Evolutionary conservation across 2,329 filamentous ascomycete species (phyloP).

Genomic region (Aspergillus tanneri): DNA sequence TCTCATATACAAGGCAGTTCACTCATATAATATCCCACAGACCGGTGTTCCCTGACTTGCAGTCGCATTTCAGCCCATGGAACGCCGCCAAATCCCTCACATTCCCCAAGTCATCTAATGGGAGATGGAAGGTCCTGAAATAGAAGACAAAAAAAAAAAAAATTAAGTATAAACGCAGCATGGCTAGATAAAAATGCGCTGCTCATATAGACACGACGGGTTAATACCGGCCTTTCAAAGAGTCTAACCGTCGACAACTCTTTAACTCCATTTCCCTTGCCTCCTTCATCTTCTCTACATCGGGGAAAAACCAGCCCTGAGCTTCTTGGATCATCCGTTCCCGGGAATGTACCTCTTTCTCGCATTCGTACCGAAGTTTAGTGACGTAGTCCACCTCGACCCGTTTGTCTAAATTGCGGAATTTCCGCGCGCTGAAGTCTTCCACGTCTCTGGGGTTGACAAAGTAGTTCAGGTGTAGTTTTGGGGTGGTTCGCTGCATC

Average conservation of each 20-base stretch:
- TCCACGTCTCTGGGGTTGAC: conserved; percentile 76
- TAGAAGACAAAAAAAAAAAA: conserved; percentile 8
- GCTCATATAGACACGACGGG: conserved; percentile 6
- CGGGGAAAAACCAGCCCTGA: conserved; percentile 82
- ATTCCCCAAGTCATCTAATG: conserved; percentile 18
- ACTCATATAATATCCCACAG: not conserved
- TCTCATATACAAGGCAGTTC: not conserved
- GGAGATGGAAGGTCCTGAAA: conserved; percentile 5
- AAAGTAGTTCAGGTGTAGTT: conserved; percentile 77
- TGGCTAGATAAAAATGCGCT: conserved; percentile 3
- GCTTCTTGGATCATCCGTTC: conserved; percentile 72
- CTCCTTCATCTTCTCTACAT: conserved; percentile 73
- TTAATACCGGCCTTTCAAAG: conserved; percentile 46
- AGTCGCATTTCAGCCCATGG: conserved; percentile 13
- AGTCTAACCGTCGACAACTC: conserved; percentile 58
- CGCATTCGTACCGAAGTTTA: conserved; percentile 68
- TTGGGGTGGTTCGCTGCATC: conserved; percentile 66
- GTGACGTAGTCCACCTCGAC: conserved; percentile 74
- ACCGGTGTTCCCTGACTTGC: conserved; percentile 2
- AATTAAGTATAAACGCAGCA: conserved; percentile 13
- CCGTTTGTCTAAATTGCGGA: conserved; percentile 70
- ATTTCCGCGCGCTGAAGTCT: conserved; percentile 66
- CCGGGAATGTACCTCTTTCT: conserved; percentile 66
- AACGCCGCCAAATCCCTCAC: conserved; percentile 17
- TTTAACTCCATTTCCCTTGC: conserved; percentile 63